Base-by-base conservation (phyloP, 441 rosid genomes). In the Jatropha podagrica region DNA sequence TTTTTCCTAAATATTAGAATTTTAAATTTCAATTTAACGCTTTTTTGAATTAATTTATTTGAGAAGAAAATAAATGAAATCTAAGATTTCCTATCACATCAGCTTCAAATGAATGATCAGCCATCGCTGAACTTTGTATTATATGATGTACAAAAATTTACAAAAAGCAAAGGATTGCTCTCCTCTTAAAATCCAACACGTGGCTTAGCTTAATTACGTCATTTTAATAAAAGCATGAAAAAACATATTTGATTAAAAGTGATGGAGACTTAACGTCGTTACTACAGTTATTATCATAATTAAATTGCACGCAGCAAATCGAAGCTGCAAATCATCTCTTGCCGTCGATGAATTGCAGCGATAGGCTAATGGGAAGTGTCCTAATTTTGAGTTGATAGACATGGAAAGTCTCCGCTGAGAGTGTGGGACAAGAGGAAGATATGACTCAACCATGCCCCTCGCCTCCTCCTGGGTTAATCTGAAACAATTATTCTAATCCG, bases 221-320 rank as follows among this genome's bases (percentile, higher is more conserved):
- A 64, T 38, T 64, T 64, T 2, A 8, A 64, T 1, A 63, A 63
- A 63, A 63, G 12, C 12, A 18, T 2, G 14, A 65, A 65, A 41
- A 20, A 18, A 1, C 12, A 65, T 8, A 11, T 37, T 44, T 20
- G 2, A 44, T 20, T 67, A 20, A 12, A 67, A 61, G 38, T 67
- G 70, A 46, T 67, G 15, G n/a, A 41, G 70, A 67, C 56, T 54
- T 67, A 23, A 67, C 46, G 56, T 67, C 46, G 56, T 67, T 32
- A 52, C 11, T 7, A 10, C 9, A 23, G 23, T 23, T 23, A 69
- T 14, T 68, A 23, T 52, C 58, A 32, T 32, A 32, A 48, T 26
- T 26, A 6, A 48, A 23, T 48, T 20, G 38, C 26, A 37, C 72
- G 60, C 61, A 51, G 72, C 72, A 52, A 52, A 14, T 7, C 41